phyloP scores from a whole-genome alignment of 2,329 filamentous ascomycete genomes.

The Fusarium robinianum region DNA sequence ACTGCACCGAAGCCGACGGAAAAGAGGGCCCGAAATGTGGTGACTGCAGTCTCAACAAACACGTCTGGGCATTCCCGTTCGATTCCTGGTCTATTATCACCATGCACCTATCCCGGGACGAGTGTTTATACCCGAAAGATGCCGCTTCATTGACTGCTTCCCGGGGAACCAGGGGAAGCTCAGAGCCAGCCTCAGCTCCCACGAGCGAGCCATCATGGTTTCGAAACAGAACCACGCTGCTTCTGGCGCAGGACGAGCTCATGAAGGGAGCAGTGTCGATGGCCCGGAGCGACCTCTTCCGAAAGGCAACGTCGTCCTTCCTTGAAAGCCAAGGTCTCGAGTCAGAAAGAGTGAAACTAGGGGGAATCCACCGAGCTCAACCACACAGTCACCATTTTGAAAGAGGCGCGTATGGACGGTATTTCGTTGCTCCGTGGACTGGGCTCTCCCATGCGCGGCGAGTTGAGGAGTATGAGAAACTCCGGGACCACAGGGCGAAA shows the following conservation, averaged over 20 bases:
- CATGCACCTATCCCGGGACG: constrained; percentile 42
- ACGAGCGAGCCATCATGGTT: no score
- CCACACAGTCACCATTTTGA: constrained; percentile 46
- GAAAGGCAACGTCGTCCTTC: constrained; percentile 40
- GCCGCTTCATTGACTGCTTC: no score
- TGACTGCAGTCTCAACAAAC: constrained; percentile 48
- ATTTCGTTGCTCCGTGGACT: constrained; percentile 37
- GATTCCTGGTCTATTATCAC: constrained; percentile 48
- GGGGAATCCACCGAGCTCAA: constrained; percentile 49
- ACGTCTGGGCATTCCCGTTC: constrained; percentile 50
- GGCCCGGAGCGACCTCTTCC: constrained; percentile 35
- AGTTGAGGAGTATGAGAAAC: constrained; percentile 27
- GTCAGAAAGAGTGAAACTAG: constrained; percentile 42
- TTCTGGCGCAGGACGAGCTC: constrained; percentile 40
- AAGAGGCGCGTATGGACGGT: constrained; percentile 35
- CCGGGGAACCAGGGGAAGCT: no score
- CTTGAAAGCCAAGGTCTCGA: constrained; percentile 27
- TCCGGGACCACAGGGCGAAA: no score
- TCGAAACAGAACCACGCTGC: constrained; percentile 40
- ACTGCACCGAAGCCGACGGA: constrained; percentile 50
- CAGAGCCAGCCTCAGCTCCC: no score
- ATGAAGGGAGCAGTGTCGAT: constrained; percentile 41
- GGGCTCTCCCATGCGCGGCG: constrained; percentile 13
- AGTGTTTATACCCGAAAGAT: constrained; percentile 38
- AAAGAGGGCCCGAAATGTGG: constrained; percentile 43